Conservation (phyloP, 2,329 filamentous ascomycete genomes). For the Chalaropsis thielavioides region DNA sequence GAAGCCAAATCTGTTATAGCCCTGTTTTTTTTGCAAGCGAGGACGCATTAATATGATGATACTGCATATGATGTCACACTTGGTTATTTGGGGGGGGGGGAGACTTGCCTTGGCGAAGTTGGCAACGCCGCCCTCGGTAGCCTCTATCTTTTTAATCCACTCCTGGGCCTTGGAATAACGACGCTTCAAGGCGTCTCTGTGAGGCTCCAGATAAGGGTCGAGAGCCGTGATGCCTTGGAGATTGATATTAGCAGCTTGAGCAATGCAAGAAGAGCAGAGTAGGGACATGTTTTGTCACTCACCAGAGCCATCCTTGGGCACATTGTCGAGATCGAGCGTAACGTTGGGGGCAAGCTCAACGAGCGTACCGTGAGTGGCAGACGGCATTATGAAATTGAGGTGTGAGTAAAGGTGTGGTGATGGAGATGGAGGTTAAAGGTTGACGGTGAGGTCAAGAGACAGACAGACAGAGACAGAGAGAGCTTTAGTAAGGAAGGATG, state of each 20-base stretch:
- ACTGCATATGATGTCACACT: not conserved
- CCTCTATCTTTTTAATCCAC: slow-evolving; percentile 75
- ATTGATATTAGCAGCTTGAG: not conserved
- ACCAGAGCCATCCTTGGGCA: slow-evolving; percentile 62
- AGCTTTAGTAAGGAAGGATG: not conserved
- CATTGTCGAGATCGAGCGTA: slow-evolving; percentile 16
- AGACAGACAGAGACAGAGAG: slow-evolving; percentile 5
- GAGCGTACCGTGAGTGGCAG: slow-evolving; percentile 12
- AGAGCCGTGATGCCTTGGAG: slow-evolving; percentile 63
- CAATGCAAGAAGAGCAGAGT: not conserved
- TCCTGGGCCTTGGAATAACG: slow-evolving; percentile 67
- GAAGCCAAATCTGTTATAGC: slow-evolving; percentile 75
- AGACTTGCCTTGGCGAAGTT: slow-evolving; percentile 65
- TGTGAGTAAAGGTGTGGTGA: not conserved
- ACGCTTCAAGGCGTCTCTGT: slow-evolving; percentile 59
- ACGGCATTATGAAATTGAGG: slow-evolving; percentile 7
- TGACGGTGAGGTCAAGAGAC: not conserved
- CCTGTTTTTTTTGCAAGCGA: slow-evolving; percentile 34
- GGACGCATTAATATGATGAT: not conserved
- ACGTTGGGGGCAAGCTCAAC: slow-evolving; percentile 17
- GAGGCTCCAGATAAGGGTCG: slow-evolving; percentile 81
- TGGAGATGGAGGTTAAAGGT: not conserved
- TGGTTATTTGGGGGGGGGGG: not conserved
- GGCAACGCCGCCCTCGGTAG: slow-evolving; percentile 75
- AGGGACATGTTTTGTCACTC: slow-evolving; percentile 21